Conservation (phyloP, 805 yeast species). For the Saturnispora dispora region DNA sequence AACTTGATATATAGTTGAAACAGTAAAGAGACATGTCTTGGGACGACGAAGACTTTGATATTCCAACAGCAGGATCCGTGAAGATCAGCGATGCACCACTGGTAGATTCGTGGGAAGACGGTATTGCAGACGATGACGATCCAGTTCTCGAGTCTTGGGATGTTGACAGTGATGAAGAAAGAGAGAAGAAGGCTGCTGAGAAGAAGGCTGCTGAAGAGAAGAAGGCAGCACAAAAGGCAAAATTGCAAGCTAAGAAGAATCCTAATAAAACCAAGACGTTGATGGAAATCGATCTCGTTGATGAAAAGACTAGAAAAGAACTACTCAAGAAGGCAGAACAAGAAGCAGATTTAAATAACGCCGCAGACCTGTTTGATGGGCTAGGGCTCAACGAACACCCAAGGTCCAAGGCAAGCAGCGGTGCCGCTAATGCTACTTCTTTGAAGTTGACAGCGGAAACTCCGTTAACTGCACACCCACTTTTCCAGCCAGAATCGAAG, state of each 20-base stretch:
- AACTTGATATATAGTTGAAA: neutral
- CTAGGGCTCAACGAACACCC: constrained; percentile 51
- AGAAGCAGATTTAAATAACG: constrained; percentile 81
- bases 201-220: constrained; percentile 16
- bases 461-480: constrained; percentile 66
- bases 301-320: constrained; percentile 65
- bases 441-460: constrained; percentile 45
- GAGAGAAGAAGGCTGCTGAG: constrained; percentile 17
- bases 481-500: constrained; percentile 76
- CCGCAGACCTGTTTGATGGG: constrained; percentile 85
- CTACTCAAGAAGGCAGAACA: constrained; percentile 72
- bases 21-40: constrained; percentile 3
- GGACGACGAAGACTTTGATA: constrained; percentile 88
- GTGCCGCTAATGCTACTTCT: constrained; percentile 14
- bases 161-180: constrained; percentile 58
- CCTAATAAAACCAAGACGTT: constrained; percentile 32
- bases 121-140: constrained; percentile 52
- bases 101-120: constrained; percentile 76
- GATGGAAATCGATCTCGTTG: constrained; percentile 58
- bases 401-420: constrained; percentile 31
- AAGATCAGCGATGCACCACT: constrained; percentile 21
- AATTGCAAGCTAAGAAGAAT: constrained; percentile 38
- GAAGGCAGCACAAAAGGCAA: constrained; percentile 30
- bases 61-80: constrained; percentile 33
- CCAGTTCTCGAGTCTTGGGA: constrained; percentile 89